Evolutionary conservation across 2,329 filamentous ascomycete species (phyloP), one percentile per base, ranked within the genome.

Genomic region (Monosporascus sp.): DNA sequence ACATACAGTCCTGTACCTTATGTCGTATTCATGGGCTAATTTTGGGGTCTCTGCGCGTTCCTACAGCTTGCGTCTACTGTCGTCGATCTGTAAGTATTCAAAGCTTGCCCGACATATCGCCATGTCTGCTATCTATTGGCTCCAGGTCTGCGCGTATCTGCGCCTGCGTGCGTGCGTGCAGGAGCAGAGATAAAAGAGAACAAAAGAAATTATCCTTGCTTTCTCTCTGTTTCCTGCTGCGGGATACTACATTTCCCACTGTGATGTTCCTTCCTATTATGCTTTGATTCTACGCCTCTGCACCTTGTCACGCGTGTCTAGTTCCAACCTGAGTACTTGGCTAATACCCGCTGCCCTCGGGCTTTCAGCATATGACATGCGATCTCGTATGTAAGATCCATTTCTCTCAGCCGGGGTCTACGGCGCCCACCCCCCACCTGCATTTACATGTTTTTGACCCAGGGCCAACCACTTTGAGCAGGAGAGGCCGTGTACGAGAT

Each of bases 401-500:
- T 67, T 63, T 58, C 65, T 54, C 60, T 57, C 58, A 58, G 61
- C 63, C 61, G 61, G 60, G 55, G 60, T 28, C 22, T 28, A 50
- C 45, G 50, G 54, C 55, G 55, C 51, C 54, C 60, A 60, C 53
- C 54, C 55, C 51, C 54, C 60, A 60, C 53, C 54, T 62, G 60
- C 64, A 59, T 61, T 60, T 63, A 62, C 60, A 41, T 62, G 62
- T 63, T 61, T 67, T 62, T 69, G 60, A 63, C 68, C 64, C 64
- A 69, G 63, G 60, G 68, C 66, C 65, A 60, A 60, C 63, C 56
- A 59, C 51, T 57, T 66, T 65, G 61, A 65, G 67, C 72, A 95
- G 91, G 91, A 96, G 78, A 87, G 94, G 70, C 94, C 94, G 67
- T 99, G 94, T 81, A 93, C 91, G 66, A 85, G 94, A 75, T 99